Evolutionary conservation across 1,139 yeast species (phyloP), one percentile per base, ranked within the genome.

Genomic region (Blastobotrys raffinosifermentans): DNA sequence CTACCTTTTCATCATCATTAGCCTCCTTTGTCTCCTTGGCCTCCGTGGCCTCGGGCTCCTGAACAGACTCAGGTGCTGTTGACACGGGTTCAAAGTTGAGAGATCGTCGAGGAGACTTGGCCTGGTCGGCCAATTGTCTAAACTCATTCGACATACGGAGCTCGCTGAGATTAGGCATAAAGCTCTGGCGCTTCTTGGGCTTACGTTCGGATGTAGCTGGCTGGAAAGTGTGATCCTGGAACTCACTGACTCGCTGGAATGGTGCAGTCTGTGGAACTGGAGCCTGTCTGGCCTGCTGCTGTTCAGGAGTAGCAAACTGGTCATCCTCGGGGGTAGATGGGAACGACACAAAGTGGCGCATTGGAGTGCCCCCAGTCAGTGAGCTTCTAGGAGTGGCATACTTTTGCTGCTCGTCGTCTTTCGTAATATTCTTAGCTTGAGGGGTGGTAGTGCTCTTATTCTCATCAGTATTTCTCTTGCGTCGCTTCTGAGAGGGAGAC

Each of bases 101-200:
- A 6, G 27, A 25, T 6, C 14, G 5, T 10, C n/a, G 27, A 10
- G 6, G 19, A 9, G 11, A 11, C 16, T 17, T 9, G 7, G 25
- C 18, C 19, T 8, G 16, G n/a, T 13, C 32, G 19, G 30, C 11
- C 10, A 15, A 14, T 16, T 14, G 9, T 19, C 30, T 26, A 32
- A 54, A 54, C 23, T 47, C 47, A 18, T 43, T 35, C 17, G 55
- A 49, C 32, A 54, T 41, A 22, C 49, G 46, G 37, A 54, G 41
- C 27, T 49, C 46, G 4, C 36, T 38, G 16, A 51, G 23, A 18
- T 38, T 43, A 5, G 58, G 57, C 58, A 55, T 53, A 39, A 53
- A 54, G 31, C 54, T 49, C 25, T 45, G 40, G 16, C 57, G 45
- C 31, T 48, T 41, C 29, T 41, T 43, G 4, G 38, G 43, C 3